Evolutionary conservation across 2,329 filamentous ascomycete species (phyloP), one percentile per base, ranked within the genome.

Genomic region (Zasmidium cellare): DNA sequence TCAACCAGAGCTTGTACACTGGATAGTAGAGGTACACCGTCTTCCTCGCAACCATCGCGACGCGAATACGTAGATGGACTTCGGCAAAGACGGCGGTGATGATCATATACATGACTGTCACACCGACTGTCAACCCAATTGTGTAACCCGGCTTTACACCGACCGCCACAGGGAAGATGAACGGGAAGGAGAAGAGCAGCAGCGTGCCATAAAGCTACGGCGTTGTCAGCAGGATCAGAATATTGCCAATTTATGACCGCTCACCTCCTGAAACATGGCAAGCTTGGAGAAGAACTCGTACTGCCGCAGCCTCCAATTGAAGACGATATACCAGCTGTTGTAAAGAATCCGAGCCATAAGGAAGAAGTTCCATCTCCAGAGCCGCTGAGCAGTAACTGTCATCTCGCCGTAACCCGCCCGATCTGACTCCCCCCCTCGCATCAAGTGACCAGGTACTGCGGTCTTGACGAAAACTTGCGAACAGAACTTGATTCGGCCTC

Each of bases 311-410:
- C 77, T 77, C 80, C 80, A 82, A 57, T 71, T 75, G 11, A 67
- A 67, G 1, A 81, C 55, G 18, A 82, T 77, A 54, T 82, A 82
- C 3, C 67, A 63, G 62, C 80, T 67, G 61, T 81, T 77, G 63
- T 80, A 78, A 65, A 72, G 80, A 66, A 82, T 73, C 14, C 79
- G 75, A 44, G 77, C 77, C 1, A 80, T 75, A 53, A 80, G 79
- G 69, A 82, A 82, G 68, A 81, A 82, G 51, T 82, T 82, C 80
- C 80, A 82, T 14, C 79, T 69, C 51, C 74, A 73, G 63, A 82
- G 81, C 1, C 80, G 72, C 64, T 82, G 80, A 57, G 75, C 76
- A 67, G 78, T 80, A n/a, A 82, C 75, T 0, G 79, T 82, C 77
- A 79, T 81, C 64, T 82, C 80, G 9, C 80, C 80, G 54, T 80